Base-by-base conservation (phyloP, 2,329 filamentous ascomycete species). In the Aspergillaceae sp. region DNA sequence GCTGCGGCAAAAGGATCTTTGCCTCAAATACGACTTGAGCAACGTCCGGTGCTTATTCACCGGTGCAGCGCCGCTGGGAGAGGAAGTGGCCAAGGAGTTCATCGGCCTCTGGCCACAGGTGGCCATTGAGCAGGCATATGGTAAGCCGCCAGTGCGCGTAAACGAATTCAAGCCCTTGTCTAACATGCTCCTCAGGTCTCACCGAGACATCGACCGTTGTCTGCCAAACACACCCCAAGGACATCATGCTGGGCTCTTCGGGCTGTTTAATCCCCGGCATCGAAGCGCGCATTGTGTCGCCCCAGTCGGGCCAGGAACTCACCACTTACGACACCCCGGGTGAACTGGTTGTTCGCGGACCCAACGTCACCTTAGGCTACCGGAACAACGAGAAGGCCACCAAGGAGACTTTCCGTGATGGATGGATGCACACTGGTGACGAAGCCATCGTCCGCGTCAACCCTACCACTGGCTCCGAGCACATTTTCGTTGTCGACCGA, bases 371-470 rank as follows among this genome's bases (percentile, higher is more conserved):
- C 0, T 67, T 95, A 0, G 90, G 90, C 1, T 96, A 96, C 56
- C 70, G 94, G 44, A 85, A 94, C 68, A 94, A 95, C 59, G 82
- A 86, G 40, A 83, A 86, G 58, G 88, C 90, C 3, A 94, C 83
- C 19, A 74, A 77, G 43, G 87, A 94, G 62, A 92, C 89, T 0
- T 96, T 88, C 58, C 74, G 82, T 1, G 82, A 89, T 53, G 74
- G 75, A n/a, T 92, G 87, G 80, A 80, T 94, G 75, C 79, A 78
- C 36, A 95, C 90, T 0, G 90, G 90, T 4, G 90, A 96, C 57
- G 87, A 94, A 62, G 87, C 84, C 0, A 72, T 91, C 3, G 71
- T 94, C 7, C 75, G 77, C 2, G 76, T 78, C 57, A 73, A 79
- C 5, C 75, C 79, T 0, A 71, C 74, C 2, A 87, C 87, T 2